Base-by-base conservation (phyloP, 2,329 filamentous ascomycete genomes). In the Colletotrichum salicis region DNA sequence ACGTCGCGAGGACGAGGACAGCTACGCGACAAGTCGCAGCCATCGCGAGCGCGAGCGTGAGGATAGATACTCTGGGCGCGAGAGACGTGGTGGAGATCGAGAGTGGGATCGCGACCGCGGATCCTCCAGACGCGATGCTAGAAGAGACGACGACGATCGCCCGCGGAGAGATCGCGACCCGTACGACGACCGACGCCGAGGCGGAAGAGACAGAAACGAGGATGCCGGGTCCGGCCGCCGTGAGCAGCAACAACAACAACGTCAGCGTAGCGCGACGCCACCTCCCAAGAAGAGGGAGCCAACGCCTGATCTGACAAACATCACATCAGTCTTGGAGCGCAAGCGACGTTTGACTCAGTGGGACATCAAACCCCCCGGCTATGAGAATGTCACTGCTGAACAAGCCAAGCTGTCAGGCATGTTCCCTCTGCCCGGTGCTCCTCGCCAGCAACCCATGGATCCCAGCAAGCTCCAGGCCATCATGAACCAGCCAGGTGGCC, bases 291-390 rank as follows among this genome's bases (percentile, higher is more conserved):
- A 96, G 85, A 93, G 94, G 81, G 96, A 99, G 82, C 94, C 96
- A 8, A 99, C 96, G 0, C 97, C 96, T 45, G 97, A 99, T 81
- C 86, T 99, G 79, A 97, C 95, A 72, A 91, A 97, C 78, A 86
- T 97, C 71, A 86, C 93, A n/a, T 90, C 94, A 4, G 87, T 99
- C 71, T 86, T 95, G 74, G 92, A 96, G 79, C 92, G 96, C 77
- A 96, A 95, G 86, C 92, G 97, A 76, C 93, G 96, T 71, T 86
- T 99, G 86, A 98, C 95, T 45, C 97, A 99, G 83, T 99, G 96
- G 96, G 97, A 99, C 81, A 98, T 99, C 82, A 99, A 99, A 85
- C 96, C 96, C 6, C 94, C 95, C 19, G 96, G 96, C 56, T 99
- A 99, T 79, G 97, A 99, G 80, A 97, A 96, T 82, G 96, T 99